Conservation (phyloP, 2,329 filamentous ascomycete species). For the Fusarium sarcochroum region DNA sequence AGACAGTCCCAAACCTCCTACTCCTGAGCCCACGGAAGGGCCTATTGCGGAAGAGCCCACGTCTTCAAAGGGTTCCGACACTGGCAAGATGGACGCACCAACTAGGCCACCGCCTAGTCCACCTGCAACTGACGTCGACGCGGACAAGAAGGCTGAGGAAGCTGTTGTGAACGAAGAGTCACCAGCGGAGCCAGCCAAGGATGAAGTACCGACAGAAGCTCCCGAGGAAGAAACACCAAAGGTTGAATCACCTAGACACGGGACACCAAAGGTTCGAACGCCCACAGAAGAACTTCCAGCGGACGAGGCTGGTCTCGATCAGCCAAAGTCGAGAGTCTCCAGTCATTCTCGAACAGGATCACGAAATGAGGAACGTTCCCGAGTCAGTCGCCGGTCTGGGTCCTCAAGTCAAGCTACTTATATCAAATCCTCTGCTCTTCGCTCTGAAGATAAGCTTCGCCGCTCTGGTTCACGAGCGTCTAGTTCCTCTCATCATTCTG, state of each 20-base stretch:
- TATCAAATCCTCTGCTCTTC: conserved; percentile 57
- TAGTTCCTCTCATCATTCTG: conserved; percentile 53
- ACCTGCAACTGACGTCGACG: conserved; percentile 73
- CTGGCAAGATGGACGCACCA: conserved; percentile 64
- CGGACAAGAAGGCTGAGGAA: conserved; percentile 52
- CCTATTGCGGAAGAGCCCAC: conserved; percentile 24
- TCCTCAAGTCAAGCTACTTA: conserved; percentile 72
- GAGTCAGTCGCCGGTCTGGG: conserved; percentile 67
- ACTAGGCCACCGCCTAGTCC: conserved; percentile 76
- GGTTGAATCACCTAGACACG: conserved; percentile 24
- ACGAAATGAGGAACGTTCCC: conserved; percentile 64
- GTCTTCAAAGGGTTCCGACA: conserved; percentile 31
- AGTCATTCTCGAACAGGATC: conserved; percentile 61
- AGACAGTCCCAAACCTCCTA: conserved; percentile 68
- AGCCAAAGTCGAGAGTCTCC: conserved; percentile 62
- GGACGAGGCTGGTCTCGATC: conserved; percentile 50
- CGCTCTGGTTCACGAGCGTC: conserved; percentile 54
- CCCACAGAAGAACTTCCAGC: conserved; percentile 33
- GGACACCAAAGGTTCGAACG: conserved; percentile 27
- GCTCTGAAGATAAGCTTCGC: conserved; percentile 54
- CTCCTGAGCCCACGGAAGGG: conserved; percentile 76
- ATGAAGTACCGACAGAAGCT: conserved; percentile 48
- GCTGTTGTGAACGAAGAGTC: conserved; percentile 49
- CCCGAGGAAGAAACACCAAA: conserved; percentile 49
- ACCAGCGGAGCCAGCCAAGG: conserved; percentile 48